Evolutionary conservation across 23 red algal genomes (phyloP).

Genomic region (Gracilaria domingensis): DNA sequence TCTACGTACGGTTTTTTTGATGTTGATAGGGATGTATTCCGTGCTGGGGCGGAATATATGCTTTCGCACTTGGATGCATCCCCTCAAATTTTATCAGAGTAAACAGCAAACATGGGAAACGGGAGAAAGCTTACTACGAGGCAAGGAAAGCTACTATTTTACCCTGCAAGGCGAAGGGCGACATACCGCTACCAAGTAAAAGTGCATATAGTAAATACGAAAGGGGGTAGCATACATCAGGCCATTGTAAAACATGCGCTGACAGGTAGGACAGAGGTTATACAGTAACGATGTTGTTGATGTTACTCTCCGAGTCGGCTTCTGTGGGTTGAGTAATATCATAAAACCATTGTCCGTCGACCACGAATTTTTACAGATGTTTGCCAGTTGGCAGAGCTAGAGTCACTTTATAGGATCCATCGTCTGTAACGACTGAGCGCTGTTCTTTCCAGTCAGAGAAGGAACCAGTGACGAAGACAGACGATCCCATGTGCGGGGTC

Average conservation of each 20-base stretch:
- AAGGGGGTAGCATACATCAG: neutral
- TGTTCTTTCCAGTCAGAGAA: constrained; percentile 53
- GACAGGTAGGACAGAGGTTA: neutral
- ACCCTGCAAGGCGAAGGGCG: neutral
- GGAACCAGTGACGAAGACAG: constrained; percentile 45
- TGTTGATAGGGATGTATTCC: constrained; percentile 54
- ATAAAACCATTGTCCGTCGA: constrained; percentile 78
- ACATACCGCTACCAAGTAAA: neutral
- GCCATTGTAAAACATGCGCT: neutral
- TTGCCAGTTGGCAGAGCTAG: constrained; percentile 41
- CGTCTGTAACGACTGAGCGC: neutral
- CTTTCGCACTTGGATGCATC: neutral
- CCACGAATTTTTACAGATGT: constrained; percentile 74
- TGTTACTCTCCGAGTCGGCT: constrained; percentile 62
- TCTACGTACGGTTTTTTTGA: neutral
- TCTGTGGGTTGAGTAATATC: constrained; percentile 62
- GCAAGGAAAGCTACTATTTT: neutral
- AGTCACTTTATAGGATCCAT: constrained; percentile 9
- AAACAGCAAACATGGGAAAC: too few species aligned
- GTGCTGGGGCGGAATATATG: constrained; percentile 53
- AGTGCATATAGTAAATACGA: constrained; percentile 1
- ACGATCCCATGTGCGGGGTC: constrained; percentile 7
- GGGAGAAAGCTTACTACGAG: too few species aligned
- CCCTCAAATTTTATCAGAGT: neutral
- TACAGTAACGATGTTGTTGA: constrained; percentile 73